These are phyloP conservation scores for Candida germanica DNA, from an alignment of 805 yeast species.

Conservation along the genomic window DNA sequence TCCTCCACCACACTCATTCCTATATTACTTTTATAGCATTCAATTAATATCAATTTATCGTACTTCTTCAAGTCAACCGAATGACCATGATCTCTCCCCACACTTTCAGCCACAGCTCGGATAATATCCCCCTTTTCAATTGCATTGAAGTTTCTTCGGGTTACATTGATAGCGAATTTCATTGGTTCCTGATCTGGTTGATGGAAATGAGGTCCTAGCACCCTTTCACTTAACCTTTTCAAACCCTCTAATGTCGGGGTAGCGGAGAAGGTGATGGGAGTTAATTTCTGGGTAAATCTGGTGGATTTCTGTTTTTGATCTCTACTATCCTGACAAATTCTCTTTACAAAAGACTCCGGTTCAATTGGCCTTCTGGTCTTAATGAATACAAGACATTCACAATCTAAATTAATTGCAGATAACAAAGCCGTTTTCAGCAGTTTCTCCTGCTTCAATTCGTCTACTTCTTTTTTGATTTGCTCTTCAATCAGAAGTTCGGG, in stretches of 20 bases:
- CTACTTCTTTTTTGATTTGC: slow-evolving; percentile 67
- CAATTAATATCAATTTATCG: slow-evolving; percentile 77
- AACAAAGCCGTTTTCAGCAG: slow-evolving; percentile 46
- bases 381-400: slow-evolving; percentile 83
- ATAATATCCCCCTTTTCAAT: slow-evolving; percentile 73
- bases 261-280: slow-evolving; percentile 77
- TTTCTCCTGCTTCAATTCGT: slow-evolving; percentile 48
- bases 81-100: slow-evolving; percentile 70
- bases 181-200: slow-evolving; percentile 35
- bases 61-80: slow-evolving; percentile 75
- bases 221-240: slow-evolving; percentile 51
- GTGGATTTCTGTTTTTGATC: slow-evolving; percentile 55
- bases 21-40: slow-evolving; percentile 82
- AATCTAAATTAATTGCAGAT: slow-evolving; percentile 60
- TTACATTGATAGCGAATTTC: slow-evolving; percentile 77
- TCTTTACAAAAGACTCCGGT: slow-evolving; percentile 68
- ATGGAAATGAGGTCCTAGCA: slow-evolving; percentile 71
- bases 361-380: slow-evolving; percentile 75
- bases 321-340: slow-evolving; percentile 59
- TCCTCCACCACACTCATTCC: slow-evolving; percentile 82
- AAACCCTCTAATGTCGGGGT: slow-evolving; percentile 71
- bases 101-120: slow-evolving; percentile 63
- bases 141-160: slow-evolving; percentile 73
- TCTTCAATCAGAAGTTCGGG: slow-evolving; percentile 68
- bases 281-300: slow-evolving; percentile 71